phyloP scores from a whole-genome alignment of 768 basidiomycete genomes.

The Daedalea quercina region DNA sequence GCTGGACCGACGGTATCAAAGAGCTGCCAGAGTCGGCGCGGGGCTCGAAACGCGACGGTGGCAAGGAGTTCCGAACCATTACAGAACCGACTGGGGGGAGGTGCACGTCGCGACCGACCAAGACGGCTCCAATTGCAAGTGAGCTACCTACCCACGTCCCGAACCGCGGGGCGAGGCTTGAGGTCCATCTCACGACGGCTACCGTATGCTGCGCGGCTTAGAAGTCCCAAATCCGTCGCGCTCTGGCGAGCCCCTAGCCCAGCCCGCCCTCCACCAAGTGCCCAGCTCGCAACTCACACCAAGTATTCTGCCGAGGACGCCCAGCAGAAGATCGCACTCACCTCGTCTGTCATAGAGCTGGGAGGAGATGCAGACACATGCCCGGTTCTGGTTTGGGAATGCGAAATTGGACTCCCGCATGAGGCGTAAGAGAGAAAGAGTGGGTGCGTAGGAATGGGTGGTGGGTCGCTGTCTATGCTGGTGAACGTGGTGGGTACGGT shows the following conservation, averaged over 20 bases:
- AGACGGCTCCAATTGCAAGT: too few species aligned
- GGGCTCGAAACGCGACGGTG: too few species aligned
- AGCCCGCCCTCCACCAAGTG: background rate
- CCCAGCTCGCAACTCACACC: background rate
- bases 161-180: too few species aligned
- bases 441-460: background rate
- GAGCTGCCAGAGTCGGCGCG: too few species aligned
- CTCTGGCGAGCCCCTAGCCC: background rate
- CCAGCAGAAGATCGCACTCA: slow-evolving; percentile 28
- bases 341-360: slow-evolving; percentile 94
- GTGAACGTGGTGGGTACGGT: slow-evolving; percentile 2
- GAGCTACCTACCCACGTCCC: too few species aligned
- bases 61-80: too few species aligned
- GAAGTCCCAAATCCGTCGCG: too few species aligned
- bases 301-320: background rate
- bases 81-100: too few species aligned
- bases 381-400: slow-evolving; percentile 92
- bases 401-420: slow-evolving; percentile 97
- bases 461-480: background rate
- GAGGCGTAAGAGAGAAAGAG: slow-evolving; percentile 3
- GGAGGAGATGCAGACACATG: slow-evolving; percentile 89
- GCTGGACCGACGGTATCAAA: too few species aligned
- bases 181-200: too few species aligned
- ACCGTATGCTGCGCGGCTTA: too few species aligned
- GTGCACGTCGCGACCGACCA: too few species aligned